phyloP scores from a whole-genome alignment of 805 yeast species.

The Ogataea methanolica region DNA sequence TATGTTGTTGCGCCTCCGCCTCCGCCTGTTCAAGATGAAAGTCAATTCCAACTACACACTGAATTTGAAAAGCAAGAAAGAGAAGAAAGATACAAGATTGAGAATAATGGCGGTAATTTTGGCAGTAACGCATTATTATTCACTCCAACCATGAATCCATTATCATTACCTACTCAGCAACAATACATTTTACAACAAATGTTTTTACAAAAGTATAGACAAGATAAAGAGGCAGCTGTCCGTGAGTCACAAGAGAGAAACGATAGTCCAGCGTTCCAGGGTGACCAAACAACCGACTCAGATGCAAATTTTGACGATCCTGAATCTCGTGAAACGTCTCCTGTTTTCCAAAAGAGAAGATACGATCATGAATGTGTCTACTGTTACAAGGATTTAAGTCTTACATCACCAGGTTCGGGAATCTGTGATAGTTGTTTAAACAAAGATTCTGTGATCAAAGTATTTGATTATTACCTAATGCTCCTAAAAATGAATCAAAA shows the following conservation, averaged over 20 bases:
- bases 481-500: conserved; percentile 21
- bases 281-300: neutral
- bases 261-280: no score
- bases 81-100: neutral
- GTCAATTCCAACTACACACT: conserved; percentile 2
- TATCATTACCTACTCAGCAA: conserved; percentile 5
- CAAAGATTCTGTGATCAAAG: conserved; percentile 20
- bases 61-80: conserved; percentile 9
- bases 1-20: neutral
- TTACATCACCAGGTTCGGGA: conserved; percentile 10
- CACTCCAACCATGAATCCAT: conserved; percentile 2
- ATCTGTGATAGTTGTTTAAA: conserved; percentile 22
- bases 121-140: conserved; percentile 1
- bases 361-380: conserved; percentile 8
- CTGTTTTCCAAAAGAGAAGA: neutral
- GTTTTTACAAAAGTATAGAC: conserved; percentile 2
- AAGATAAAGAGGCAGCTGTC: neutral
- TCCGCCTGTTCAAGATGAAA: neutral
- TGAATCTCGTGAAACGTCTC: neutral
- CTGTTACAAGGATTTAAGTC: conserved; percentile 6
- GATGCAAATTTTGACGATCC: neutral
- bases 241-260: neutral
- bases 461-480: conserved; percentile 21
- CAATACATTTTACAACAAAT: conserved; percentile 7
- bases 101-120: conserved; percentile 2